Base-by-base conservation (phyloP, 2,329 filamentous ascomycete species). In the Hymenoscyphus fraxineus region DNA sequence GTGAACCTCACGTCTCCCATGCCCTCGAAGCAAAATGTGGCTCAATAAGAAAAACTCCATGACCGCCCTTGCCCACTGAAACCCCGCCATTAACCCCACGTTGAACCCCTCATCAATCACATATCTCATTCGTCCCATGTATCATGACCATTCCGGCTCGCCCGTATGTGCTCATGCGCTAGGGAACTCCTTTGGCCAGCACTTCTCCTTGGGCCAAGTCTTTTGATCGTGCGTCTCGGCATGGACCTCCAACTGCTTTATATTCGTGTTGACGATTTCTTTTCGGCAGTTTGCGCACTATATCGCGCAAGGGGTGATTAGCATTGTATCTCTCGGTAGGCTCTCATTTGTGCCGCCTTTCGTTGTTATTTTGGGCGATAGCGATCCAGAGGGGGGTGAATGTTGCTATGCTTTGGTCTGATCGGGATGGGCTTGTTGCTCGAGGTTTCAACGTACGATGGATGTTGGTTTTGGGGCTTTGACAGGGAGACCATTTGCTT, bases 191-290 rank as follows among this genome's bases (percentile, higher is more conserved):
- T 80, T 81, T 1, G 83, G 83, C 79, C 81, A 85, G 77, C 83
- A 85, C 78, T 84, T 84, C 77, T 85, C 82, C 78, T 84, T 85
- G 0, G 82, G 75, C 83, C 82, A 84, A 3, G 74, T 65, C 66
- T 80, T 80, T 32, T 78, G 75, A 67, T 80, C 77, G 70, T 85
- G 83, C 5, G 81, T 84, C 60, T 74, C 71, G 13, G 82, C 83
- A 69, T 85, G 83, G n/a, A 79, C 78, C 72, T 82, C 80, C 15
- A 85, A 77, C 72, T 83, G 81, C 54, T 78, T 77, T 61, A 78
- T 76, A 70, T 84, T 83, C 62, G 80, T 81, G 72, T 80, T 81
- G 67, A 83, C 78, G 60, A 83, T 78, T 69, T 82, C 81, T 68
- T 81, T 81, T 67, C 79, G 78, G 71, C 81, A 83, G 70, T 81